Conservation (phyloP, 257 asterid species). For the Ilex asprella region DNA sequence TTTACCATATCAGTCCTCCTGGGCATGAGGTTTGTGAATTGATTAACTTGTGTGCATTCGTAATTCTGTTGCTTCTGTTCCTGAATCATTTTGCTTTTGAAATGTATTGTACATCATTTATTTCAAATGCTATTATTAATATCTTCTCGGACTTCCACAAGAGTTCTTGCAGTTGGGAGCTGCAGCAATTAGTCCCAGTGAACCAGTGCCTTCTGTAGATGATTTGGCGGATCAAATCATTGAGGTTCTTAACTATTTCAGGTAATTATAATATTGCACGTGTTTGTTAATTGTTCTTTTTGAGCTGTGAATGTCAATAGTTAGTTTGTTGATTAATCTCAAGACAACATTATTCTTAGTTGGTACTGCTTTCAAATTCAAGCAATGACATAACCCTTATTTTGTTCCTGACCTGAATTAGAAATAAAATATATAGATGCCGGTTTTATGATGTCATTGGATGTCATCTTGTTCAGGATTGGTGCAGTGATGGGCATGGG, state of each 20-base stretch:
- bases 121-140: slow-evolving; percentile 34
- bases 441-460: no score
- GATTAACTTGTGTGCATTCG: slow-evolving; percentile 1
- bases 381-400: neutral
- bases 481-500: slow-evolving; percentile 98
- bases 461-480: slow-evolving; percentile 43
- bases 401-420: no score
- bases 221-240: slow-evolving; percentile 81
- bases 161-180: slow-evolving; percentile 98
- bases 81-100: neutral
- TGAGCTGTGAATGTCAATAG: no score
- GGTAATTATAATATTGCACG: slow-evolving; percentile 33
- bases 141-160: slow-evolving; percentile 51
- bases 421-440: no score
- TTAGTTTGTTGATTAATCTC: no score
- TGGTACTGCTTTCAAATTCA: slow-evolving; percentile 8
- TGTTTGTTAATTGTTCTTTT: no score
- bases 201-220: slow-evolving; percentile 59
- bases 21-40: slow-evolving; percentile 45
- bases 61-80: slow-evolving; percentile 1
- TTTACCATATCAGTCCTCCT: slow-evolving; percentile 42
- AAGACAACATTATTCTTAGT: no score
- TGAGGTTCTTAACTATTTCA: slow-evolving; percentile 81
- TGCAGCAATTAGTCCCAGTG: slow-evolving; percentile 55
- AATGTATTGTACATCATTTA: neutral